Evolutionary conservation across 352 stramenopile species (phyloP), one percentile per base, ranked within the genome.

Genomic region (Phytophthora nicotianae): DNA sequence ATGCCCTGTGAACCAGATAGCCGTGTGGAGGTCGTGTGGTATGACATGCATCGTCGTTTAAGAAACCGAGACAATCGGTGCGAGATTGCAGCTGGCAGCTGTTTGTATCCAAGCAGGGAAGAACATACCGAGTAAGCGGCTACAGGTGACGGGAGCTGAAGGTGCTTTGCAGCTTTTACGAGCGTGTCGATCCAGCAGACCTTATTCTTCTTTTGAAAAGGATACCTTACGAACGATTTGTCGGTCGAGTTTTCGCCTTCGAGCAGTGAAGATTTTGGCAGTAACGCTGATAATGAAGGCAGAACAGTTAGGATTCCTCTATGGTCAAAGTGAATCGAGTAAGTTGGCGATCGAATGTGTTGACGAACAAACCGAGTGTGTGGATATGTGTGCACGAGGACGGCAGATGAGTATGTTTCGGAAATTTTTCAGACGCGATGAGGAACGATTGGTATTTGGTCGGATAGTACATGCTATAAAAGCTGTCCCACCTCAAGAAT

Each of bases 141-240:
- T 83, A 9, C 41, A 60, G 5, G 83, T 88, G 80, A 85, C 78
- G 4, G 74, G 71, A 9, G 35, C 64, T 0, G 80, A 89, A 38
- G 70, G 72, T 8, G 72, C 76, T 4, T 16, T 88, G 11, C 62
- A 81, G 37, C 19, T 76, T n/a, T 42, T 88, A 14, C 72, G 69
- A 56, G 66, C 68, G 3, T 88, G 76, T 35, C 58, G 55, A 16
- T 71, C 68, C 0, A 74, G 59, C 37, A 59, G 70, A n/a, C 72
- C 69, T 9, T 83, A 75, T 33, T 71, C 67, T 2, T 6, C 27
- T 0, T 33, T 37, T 10, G 75, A 85, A 20, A 65, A 41, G 17
- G 48, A 62, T 0, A 24, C 63, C 11, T 37, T 87, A 7, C 3
- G 40, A 4, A 63, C 68, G 6, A 32, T 87, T n/a, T 60, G 47